Base-by-base conservation (phyloP, 345 rosid genomes). In the Salix arbutifolia region DNA sequence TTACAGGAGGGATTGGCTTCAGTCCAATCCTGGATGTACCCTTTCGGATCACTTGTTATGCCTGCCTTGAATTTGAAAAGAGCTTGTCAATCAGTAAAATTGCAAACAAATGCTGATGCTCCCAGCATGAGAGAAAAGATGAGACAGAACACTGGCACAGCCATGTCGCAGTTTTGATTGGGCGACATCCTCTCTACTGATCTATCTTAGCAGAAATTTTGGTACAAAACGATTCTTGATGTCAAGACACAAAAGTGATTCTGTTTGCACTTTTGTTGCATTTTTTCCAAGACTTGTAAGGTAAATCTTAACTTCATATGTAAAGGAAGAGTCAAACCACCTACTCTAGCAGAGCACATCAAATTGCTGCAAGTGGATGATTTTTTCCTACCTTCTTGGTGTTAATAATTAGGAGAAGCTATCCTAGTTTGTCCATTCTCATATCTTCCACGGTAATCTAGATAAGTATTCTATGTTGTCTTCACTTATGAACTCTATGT, bases 11-110 rank as follows among this genome's bases (percentile, higher is more conserved):
- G 67, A 48, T 35, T 76, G 50, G 10, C 35, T 12, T 16, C 56
- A 50, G 53, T 76, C 73, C 73, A 76, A 13, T 71, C 38, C 6
- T 67, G 56, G 50, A 76, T 67, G 40, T 14, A 13, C 26, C 61
- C 35, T 21, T 52, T 5, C 23, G 68, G 78, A 67, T 71, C 74
- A 52, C 19, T 14, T 48, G 71, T 76, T 33, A 76, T 67, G 67
- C 73, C 67, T 9, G 23, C 65, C 73, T 76, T 38, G 78, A 76
- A 56, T 61, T 68, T 53, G 56, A 76, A 53, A 31, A 76, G 78
- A 25, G 78, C 78, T 35, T 76, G 73, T 50, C 78, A 56, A 53
- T 76, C 73, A 8, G 50, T 37, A 60, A 42, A 67, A 56, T 56
- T 53, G 21, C 78, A 76, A 8, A 26, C 28, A 37, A 31, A 53